Evolutionary conservation across 148 eudicot genomes (phyloP).

Genomic region (Beta vulgaris): DNA sequence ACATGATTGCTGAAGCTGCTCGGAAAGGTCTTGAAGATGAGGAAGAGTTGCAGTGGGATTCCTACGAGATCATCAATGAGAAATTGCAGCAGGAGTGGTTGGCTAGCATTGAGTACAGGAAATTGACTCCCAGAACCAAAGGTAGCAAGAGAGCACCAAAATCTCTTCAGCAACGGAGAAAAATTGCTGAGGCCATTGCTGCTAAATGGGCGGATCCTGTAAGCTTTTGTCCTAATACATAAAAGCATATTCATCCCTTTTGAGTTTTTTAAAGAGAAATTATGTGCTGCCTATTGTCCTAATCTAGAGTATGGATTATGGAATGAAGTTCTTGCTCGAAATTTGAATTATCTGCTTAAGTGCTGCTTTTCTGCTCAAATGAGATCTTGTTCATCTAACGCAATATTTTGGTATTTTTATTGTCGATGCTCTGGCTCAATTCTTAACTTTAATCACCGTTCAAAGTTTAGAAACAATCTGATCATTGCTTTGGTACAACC

Average conservation of each 20-base stretch:
- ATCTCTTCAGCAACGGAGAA: slow-evolving; percentile 74
- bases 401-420: too few relatives aligned
- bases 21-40: slow-evolving; percentile 56
- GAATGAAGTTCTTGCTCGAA: neutral
- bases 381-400: too few relatives aligned
- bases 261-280: neutral
- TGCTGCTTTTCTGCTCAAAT: neutral
- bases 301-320: neutral
- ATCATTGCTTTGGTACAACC: neutral
- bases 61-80: slow-evolving; percentile 55
- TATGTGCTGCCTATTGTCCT: neutral
- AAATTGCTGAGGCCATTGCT: slow-evolving; percentile 79
- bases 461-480: too few relatives aligned
- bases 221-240: slow-evolving; percentile 26
- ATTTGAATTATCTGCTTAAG: neutral
- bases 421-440: neutral
- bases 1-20: slow-evolving; percentile 74
- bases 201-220: slow-evolving; percentile 99
- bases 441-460: neutral
- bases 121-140: slow-evolving; percentile 36
- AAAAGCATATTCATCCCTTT: neutral
- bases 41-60: slow-evolving; percentile 86
- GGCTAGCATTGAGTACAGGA: slow-evolving; percentile 64
- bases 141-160: slow-evolving; percentile 79
- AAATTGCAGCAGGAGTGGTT: slow-evolving; percentile 68